Percentiles rank a stretch among this genome's conserved stretches.
These are phyloP conservation scores for Penicillium cosmopolitanum DNA, from an alignment of 495 filamentous ascomycete genomes.

Conservation along the genomic window DNA sequence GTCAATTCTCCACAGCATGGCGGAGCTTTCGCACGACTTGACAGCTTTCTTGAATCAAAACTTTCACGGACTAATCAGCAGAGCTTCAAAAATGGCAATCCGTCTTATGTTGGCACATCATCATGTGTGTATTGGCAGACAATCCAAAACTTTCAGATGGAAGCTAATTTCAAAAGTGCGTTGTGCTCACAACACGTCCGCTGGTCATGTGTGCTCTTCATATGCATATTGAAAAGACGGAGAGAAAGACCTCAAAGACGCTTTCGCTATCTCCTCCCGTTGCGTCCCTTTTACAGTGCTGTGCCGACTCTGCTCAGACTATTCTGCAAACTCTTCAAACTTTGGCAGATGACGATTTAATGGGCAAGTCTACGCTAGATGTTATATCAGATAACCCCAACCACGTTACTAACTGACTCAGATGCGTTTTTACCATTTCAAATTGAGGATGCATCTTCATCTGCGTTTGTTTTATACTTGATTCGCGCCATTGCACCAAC, in stretches of 20 bases:
- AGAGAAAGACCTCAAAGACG: slow-evolving; percentile 25
- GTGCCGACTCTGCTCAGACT: slow-evolving; percentile 37
- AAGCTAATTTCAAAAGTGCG: slow-evolving; percentile 25
- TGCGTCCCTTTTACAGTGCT: slow-evolving; percentile 35
- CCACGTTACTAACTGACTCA: slow-evolving; percentile 1
- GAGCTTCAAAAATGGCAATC: slow-evolving; percentile 37
- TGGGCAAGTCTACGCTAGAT: slow-evolving; percentile 21
- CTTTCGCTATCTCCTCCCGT: slow-evolving; percentile 28
- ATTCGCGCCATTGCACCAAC: slow-evolving; percentile 33
- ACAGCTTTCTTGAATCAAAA: slow-evolving; percentile 30
- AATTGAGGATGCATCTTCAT: slow-evolving; percentile 38
- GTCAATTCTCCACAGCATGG: slow-evolving; percentile 33
- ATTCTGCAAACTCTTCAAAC: slow-evolving; percentile 37
- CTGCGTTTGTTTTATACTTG: slow-evolving; percentile 36
- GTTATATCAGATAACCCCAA: neutral
- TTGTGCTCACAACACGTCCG: slow-evolving; percentile 36
- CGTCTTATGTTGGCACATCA: slow-evolving; percentile 36
- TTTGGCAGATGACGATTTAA: slow-evolving; percentile 34
- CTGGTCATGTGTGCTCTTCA: slow-evolving; percentile 39
- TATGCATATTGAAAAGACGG: slow-evolving; percentile 33
- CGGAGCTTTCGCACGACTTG: slow-evolving; percentile 33
- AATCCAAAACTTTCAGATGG: neutral
- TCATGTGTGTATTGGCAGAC: slow-evolving; percentile 24
- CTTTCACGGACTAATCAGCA: slow-evolving; percentile 35
- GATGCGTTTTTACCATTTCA: slow-evolving; percentile 40